These are phyloP conservation scores for Caryopteris hybrid DNA, from an alignment of 305 asterid genomes.

Conservation along the genomic window DNA sequence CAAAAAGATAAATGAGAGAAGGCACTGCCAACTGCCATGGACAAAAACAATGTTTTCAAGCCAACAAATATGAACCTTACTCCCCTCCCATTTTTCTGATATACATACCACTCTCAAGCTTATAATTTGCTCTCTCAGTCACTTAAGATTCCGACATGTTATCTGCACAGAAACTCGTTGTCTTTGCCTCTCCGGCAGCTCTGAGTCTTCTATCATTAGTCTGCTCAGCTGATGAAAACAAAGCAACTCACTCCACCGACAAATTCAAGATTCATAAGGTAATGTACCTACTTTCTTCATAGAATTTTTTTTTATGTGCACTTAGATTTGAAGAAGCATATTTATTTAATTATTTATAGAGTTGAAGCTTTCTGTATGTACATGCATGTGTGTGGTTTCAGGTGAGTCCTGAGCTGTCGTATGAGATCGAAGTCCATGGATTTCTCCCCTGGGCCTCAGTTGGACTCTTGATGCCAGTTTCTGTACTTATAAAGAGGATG, in stretches of 20 bases:
- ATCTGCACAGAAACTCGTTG: constrained; percentile 17
- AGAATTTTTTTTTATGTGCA: no score
- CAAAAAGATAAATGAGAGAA: constrained; percentile 7
- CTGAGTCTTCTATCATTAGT: constrained; percentile 24
- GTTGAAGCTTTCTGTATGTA: neutral
- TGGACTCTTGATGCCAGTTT: constrained; percentile 69
- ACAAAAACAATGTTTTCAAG: no score
- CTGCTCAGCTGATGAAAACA: constrained; percentile 20
- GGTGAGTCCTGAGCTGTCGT: no score
- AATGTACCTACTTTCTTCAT: no score
- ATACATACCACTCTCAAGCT: neutral
- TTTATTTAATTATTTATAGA: no score
- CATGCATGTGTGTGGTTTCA: neutral
- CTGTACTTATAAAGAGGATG: constrained; percentile 54
- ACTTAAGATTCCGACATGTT: constrained; percentile 14
- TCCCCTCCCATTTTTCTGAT: neutral
- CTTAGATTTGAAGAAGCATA: neutral
- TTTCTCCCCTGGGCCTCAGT: constrained; percentile 72
- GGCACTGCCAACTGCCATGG: no score
- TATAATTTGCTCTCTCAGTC: neutral
- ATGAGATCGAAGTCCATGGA: constrained; percentile 67
- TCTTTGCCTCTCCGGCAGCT: neutral
- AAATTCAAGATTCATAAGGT: constrained; percentile 21
- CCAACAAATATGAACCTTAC: neutral
- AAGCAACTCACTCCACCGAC: constrained; percentile 19